These are phyloP conservation scores for Phyllosticta citriasiana DNA, from an alignment of 2,329 filamentous ascomycete genomes.

Conservation along the genomic window DNA sequence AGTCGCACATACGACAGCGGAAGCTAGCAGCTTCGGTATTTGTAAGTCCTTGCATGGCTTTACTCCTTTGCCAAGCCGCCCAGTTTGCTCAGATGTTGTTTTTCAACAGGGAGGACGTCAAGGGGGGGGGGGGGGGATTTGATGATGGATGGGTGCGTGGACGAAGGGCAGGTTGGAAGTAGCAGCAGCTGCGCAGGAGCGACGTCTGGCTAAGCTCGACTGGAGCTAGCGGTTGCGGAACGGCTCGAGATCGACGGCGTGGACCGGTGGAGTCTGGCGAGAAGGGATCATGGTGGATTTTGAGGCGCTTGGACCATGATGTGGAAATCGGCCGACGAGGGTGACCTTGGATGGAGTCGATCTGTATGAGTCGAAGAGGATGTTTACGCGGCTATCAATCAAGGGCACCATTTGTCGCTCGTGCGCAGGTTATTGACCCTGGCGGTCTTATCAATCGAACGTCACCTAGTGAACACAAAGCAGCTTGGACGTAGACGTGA, in stretches of 20 bases:
- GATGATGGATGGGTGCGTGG: neutral
- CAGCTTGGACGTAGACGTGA: neutral
- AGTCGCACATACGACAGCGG: neutral
- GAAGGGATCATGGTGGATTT: neutral
- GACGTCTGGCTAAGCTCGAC: neutral
- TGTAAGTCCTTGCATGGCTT: neutral
- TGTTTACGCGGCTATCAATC: neutral
- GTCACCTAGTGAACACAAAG: too few species aligned
- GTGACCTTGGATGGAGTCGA: neutral
- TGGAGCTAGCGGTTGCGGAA: neutral
- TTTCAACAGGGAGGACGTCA: neutral
- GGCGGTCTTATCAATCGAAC: too few species aligned
- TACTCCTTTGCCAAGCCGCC: neutral
- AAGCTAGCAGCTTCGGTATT: neutral
- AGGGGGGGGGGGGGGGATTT: too few species aligned
- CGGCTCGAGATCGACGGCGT: neutral
- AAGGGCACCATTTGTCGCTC: too few species aligned
- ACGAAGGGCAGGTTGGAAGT: neutral
- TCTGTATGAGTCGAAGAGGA: neutral
- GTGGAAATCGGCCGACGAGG: neutral
- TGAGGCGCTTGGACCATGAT: neutral
- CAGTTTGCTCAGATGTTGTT: neutral
- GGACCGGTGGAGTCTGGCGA: neutral
- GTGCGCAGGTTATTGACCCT: too few species aligned
- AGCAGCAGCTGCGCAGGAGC: neutral